Evolutionary conservation across 2,329 filamentous ascomycete species (phyloP).

Genomic region (Epichloe aotearoae): DNA sequence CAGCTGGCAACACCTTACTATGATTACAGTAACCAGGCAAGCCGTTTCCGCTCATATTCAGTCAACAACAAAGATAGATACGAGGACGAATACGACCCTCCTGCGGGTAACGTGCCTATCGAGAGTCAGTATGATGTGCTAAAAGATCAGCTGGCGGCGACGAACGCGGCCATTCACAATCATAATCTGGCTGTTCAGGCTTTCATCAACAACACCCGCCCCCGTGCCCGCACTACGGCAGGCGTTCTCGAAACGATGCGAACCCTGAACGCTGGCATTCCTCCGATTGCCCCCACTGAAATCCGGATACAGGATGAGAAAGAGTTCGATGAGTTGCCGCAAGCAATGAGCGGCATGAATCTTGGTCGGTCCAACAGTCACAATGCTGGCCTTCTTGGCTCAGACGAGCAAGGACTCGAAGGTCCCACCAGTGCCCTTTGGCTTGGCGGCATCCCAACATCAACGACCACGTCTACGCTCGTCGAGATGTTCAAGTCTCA

Average conservation of each 20-base stretch:
- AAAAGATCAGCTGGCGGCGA: slow-evolving; percentile 50
- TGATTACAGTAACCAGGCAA: slow-evolving; percentile 64
- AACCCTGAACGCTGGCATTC: slow-evolving; percentile 53
- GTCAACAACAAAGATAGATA: slow-evolving; percentile 99
- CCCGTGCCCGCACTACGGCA: slow-evolving; percentile 70
- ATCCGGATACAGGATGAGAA: slow-evolving; percentile 60
- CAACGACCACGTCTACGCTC: slow-evolving; percentile 87
- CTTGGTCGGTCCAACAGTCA: slow-evolving; percentile 53
- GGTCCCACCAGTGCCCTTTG: slow-evolving; percentile 87
- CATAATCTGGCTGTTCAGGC: slow-evolving; percentile 91
- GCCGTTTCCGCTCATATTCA: slow-evolving; percentile 90
- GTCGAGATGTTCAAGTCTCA: slow-evolving; percentile 94
- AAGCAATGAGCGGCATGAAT: slow-evolving; percentile 71
- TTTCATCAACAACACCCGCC: slow-evolving; percentile 75
- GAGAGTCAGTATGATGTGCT: slow-evolving; percentile 48
- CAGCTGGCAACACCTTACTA: slow-evolving; percentile 64
- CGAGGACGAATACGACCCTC: slow-evolving; percentile 59
- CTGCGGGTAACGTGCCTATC: slow-evolving; percentile 28
- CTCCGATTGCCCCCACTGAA: slow-evolving; percentile 65
- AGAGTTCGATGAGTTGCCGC: slow-evolving; percentile 67
- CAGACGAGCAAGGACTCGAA: slow-evolving; percentile 70
- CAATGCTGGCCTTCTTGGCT: slow-evolving; percentile 53
- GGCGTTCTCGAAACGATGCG: slow-evolving; percentile 75
- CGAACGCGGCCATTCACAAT: slow-evolving; percentile 63
- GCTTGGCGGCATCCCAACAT: slow-evolving; percentile 95